Conservation (phyloP, 2,329 filamentous ascomycete species). For the Beauveria sp. region DNA sequence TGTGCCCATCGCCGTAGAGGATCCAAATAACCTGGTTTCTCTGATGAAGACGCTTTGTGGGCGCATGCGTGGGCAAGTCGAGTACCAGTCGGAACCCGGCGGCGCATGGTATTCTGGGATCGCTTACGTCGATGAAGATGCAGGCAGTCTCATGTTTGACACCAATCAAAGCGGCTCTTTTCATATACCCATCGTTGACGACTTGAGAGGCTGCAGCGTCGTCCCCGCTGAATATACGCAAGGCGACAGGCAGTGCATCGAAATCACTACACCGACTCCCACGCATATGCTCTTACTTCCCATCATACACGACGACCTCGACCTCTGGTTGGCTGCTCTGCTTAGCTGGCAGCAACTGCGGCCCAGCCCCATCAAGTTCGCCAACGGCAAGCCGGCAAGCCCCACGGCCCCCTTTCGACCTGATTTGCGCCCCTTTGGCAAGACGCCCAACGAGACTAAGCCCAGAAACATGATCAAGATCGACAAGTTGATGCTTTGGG, state of each 20-base stretch:
- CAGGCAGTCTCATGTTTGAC: slow-evolving; percentile 68
- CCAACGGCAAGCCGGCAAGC: slow-evolving; percentile 31
- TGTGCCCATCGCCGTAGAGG: slow-evolving; percentile 53
- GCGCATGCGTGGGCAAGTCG: slow-evolving; percentile 70
- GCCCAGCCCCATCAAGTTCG: slow-evolving; percentile 48
- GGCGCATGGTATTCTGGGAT: slow-evolving; percentile 63
- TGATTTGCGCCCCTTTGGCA: slow-evolving; percentile 36
- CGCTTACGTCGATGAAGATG: slow-evolving; percentile 71
- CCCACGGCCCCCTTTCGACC: slow-evolving; percentile 30
- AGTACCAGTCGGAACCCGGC: slow-evolving; percentile 57
- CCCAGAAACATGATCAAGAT: slow-evolving; percentile 81
- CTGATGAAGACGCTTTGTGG: slow-evolving; percentile 74
- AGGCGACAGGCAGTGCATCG: slow-evolving; percentile 40
- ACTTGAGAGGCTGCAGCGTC: slow-evolving; percentile 68
- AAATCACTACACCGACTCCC: slow-evolving; percentile 45
- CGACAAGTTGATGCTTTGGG: slow-evolving; percentile 85
- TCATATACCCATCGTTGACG: slow-evolving; percentile 60
- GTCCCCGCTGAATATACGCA: slow-evolving; percentile 44
- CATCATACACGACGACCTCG: slow-evolving; percentile 56
- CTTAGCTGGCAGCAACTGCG: slow-evolving; percentile 75
- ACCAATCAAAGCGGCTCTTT: slow-evolving; percentile 58
- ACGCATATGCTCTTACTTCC: slow-evolving; percentile 60
- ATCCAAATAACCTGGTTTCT: slow-evolving; percentile 63
- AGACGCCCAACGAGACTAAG: slow-evolving; percentile 25
- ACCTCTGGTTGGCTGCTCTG: slow-evolving; percentile 73